Conservation (phyloP, 345 rosid species). For the Limnanthes douglasii region DNA sequence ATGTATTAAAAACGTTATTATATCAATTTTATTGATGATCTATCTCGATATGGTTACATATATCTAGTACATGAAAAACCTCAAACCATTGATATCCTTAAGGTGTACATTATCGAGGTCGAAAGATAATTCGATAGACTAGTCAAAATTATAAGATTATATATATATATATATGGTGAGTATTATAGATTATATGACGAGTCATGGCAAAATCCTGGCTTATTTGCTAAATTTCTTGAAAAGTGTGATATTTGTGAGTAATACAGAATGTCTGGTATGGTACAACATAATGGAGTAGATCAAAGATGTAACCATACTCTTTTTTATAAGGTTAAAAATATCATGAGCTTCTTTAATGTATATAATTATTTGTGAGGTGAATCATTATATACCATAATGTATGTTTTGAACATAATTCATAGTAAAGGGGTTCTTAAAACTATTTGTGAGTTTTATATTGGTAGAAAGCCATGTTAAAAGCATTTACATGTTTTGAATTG, state of each 20-base stretch:
- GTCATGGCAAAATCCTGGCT: background rate
- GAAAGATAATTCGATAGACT: no score
- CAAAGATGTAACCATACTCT: no score
- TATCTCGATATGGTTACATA: no score
- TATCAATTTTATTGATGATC: no score
- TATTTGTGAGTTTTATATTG: background rate
- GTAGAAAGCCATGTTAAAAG: background rate
- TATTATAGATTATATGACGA: background rate
- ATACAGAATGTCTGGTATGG: background rate
- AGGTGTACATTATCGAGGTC: no score
- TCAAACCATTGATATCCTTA: no score
- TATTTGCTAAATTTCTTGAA: background rate
- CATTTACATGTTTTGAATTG: background rate
- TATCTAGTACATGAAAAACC: no score
- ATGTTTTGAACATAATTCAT: background rate
- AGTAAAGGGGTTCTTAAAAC: constrained; percentile 1
- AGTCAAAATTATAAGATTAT: no score
- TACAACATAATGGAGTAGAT: no score
- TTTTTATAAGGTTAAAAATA: no score
- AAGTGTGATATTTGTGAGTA: background rate
- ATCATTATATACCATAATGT: background rate
- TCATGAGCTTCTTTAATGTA: background rate
- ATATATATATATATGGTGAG: no score
- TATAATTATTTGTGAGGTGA: background rate
- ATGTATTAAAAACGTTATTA: no score